phyloP scores from a whole-genome alignment of 2,329 filamentous ascomycete genomes.

The Eutypa lata region DNA sequence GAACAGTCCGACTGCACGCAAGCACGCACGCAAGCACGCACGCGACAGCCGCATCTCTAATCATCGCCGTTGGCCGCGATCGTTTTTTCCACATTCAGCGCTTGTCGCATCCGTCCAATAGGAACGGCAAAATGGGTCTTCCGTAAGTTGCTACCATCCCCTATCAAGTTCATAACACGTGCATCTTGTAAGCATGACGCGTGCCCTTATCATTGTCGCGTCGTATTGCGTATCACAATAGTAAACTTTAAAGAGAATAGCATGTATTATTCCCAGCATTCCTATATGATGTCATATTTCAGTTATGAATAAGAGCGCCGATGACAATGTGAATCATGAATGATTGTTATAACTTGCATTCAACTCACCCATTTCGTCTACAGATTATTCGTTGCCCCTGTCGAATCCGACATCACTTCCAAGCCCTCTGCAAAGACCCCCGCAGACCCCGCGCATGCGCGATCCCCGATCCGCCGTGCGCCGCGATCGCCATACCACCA shows the following conservation, averaged over 20 bases:
- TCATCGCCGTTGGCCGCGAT: not conserved
- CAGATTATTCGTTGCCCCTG: constrained; percentile 45
- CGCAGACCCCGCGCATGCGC: constrained; percentile 23
- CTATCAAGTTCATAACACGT: not conserved
- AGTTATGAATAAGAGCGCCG: not conserved
- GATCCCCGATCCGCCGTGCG: constrained; percentile 39
- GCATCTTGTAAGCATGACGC: not conserved
- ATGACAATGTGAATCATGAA: not conserved
- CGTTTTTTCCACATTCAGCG: not conserved
- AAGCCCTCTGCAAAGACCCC: constrained; percentile 31
- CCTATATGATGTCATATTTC: not conserved
- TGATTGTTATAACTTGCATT: not conserved
- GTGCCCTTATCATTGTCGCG: not conserved
- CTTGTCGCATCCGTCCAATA: not conserved
- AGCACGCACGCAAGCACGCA: no score
- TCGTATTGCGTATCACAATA: not conserved
- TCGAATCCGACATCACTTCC: constrained; percentile 39
- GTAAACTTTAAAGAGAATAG: not conserved
- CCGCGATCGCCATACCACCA: not conserved
- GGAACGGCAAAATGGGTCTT: constrained; percentile 4
- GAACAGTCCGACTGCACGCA: no score
- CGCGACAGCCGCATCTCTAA: not conserved
- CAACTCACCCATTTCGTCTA: not conserved
- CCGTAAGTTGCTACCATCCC: constrained; percentile 5
- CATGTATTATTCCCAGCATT: not conserved